These are phyloP conservation scores for Boletus fagicola DNA, from an alignment of 768 basidiomycete genomes.

Conservation along the genomic window DNA sequence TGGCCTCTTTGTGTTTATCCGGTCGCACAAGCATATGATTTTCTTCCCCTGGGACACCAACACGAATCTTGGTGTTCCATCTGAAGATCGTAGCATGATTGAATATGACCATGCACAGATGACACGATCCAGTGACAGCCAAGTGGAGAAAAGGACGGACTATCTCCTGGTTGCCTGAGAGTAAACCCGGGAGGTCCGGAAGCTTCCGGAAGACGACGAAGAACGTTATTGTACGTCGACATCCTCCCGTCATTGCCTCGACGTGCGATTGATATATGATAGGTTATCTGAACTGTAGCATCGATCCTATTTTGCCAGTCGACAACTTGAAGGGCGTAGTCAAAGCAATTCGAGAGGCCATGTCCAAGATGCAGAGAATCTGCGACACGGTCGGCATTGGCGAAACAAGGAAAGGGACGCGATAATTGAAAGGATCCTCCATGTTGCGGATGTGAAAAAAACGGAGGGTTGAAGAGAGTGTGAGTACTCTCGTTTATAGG, in stretches of 20 bases:
- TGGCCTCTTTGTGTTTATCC: no score
- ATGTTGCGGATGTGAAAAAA: neutral
- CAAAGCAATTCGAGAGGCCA: neutral
- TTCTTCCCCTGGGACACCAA: neutral
- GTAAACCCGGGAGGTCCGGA: neutral
- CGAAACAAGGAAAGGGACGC: constrained; percentile 1
- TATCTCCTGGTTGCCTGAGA: neutral
- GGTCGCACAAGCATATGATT: no score
- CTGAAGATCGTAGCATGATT: neutral
- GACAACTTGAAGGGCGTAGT: neutral
- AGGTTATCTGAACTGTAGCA: neutral
- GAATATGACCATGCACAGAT: neutral
- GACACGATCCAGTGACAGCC: neutral
- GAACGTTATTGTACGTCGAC: neutral
- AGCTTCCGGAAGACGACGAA: constrained; percentile 6
- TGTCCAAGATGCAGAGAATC: constrained; percentile 3
- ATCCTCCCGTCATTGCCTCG: neutral
- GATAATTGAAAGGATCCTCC: neutral
- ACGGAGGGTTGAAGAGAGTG: neutral
- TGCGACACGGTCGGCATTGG: neutral
- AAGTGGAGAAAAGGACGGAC: neutral
- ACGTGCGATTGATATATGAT: neutral
- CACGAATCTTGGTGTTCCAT: neutral
- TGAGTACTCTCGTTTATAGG: no score
- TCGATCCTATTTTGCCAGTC: neutral